Percentiles rank a stretch among this genome's conserved stretches.
Evolutionary conservation across 257 asterid genomes (phyloP).

Genomic region (Phtheirospermum japonicum): DNA sequence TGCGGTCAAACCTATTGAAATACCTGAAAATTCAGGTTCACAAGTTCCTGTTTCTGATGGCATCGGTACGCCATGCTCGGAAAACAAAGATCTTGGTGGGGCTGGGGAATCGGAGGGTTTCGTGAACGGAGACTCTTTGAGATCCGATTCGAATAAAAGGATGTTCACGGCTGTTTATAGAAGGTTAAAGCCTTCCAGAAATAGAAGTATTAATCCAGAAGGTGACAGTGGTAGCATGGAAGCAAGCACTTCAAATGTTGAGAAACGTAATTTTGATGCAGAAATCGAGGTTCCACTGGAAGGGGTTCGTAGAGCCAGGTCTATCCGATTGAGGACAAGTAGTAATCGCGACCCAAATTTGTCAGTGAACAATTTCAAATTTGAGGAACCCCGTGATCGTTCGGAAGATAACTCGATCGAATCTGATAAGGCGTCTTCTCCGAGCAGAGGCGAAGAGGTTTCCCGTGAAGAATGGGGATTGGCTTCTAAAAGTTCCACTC

Average conservation of each 20-base stretch:
- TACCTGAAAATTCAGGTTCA: constrained; percentile 33
- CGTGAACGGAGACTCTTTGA: constrained; percentile 44
- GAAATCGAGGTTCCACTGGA: constrained; percentile 47
- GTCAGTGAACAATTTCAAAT: constrained; percentile 36
- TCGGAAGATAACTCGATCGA: constrained; percentile 49
- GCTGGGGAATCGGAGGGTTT: constrained; percentile 37
- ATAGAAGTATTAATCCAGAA: constrained; percentile 47
- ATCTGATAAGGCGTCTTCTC: constrained; percentile 49
- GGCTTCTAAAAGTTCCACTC: constrained; percentile 42
- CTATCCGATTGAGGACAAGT: constrained; percentile 57
- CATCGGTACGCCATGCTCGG: constrained; percentile 30
- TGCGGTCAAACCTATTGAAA: constrained; percentile 26
- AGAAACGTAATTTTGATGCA: constrained; percentile 39
- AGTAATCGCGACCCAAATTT: constrained; percentile 42
- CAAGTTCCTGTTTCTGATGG: constrained; percentile 33
- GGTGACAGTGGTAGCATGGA: constrained; percentile 42
- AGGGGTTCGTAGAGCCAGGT: constrained; percentile 70
- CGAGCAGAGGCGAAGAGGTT: constrained; percentile 48
- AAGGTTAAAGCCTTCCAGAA: constrained; percentile 62
- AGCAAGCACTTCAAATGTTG: constrained; percentile 63
- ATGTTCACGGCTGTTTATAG: constrained; percentile 75
- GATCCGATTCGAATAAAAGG: constrained; percentile 56
- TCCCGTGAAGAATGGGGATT: constrained; percentile 55
- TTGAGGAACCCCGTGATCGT: constrained; percentile 40
- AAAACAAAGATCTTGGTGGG: constrained; percentile 35